Base-by-base conservation (phyloP, 1,139 yeast species). In the Geotrichum histeridarum region DNA sequence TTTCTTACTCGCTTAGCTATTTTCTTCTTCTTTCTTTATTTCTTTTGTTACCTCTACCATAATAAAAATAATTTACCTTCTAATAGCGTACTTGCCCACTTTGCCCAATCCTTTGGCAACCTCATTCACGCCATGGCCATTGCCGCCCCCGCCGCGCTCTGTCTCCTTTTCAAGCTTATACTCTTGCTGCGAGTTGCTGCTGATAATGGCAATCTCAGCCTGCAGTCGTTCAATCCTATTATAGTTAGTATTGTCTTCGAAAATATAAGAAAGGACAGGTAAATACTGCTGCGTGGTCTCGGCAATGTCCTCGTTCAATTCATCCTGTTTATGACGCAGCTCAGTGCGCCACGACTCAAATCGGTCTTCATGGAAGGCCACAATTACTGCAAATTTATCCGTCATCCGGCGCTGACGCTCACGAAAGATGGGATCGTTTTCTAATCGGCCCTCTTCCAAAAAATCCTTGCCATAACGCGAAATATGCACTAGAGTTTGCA, bases 281-380 rank as follows among this genome's bases (percentile, higher is more conserved):
- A 22, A 3, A 5, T 22, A 22, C 41, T 44, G 43, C 22, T 37
- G 49, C 2, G 53, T 50, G 37, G 53, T 44, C 22, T 50, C 53
- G 14, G 53, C 82, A 58, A 84, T 77, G 56, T 82, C 88, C 42
- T 71, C 67, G 61, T 84, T 84, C 62, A 81, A 77, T 52, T 68
- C 69, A 32, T 74, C 73, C 66, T 86, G 93, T 61, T 79, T 79
- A 17, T 72, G 73, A 48, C 79, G 73, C 54, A 87, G 73, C 2
- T 79, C 81, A 50, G 68, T 69, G 60, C 82, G 81, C 91, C 93
- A 86, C 43, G 78, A 80, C 63, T 79, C 79, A 64, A 86, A 85
- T 59, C 80, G 77, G 54, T 69, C 73, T 61, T 85, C 89, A 65
- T 86, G 87, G 33, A 68, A 62, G 31, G 69, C 65, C 42, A 83